Conservation (phyloP, 1,284 basidiomycete species). For the Naganishia cerealis region DNA sequence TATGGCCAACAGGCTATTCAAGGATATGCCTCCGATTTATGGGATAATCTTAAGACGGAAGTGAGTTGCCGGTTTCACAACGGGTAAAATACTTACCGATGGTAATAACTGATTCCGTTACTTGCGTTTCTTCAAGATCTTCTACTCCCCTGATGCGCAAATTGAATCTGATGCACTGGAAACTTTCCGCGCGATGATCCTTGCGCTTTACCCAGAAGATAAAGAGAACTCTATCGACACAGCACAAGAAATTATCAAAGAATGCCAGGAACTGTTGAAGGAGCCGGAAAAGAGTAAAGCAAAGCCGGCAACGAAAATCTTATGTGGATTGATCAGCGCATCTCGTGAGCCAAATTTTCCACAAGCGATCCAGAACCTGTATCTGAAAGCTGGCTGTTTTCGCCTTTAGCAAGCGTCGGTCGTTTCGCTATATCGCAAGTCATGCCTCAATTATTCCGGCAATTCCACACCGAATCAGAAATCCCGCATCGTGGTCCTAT, state of each 20-base stretch:
- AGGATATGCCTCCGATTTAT: constrained; percentile 70
- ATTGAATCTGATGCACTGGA: constrained; percentile 72
- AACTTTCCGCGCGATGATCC: constrained; percentile 68
- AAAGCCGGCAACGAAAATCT: constrained; percentile 74
- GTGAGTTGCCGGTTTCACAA: constrained; percentile 53
- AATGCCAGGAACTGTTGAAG: constrained; percentile 73
- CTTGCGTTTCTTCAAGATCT: constrained; percentile 62
- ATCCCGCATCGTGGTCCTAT: constrained; percentile 70
- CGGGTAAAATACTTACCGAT: not conserved
- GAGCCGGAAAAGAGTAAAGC: constrained; percentile 91
- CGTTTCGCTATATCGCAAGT: constrained; percentile 66
- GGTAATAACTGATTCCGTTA: not conserved
- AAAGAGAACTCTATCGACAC: constrained; percentile 60
- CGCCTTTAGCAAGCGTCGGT: constrained; percentile 65
- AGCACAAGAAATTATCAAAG: constrained; percentile 71
- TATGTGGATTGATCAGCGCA: constrained; percentile 71
- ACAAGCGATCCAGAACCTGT: not conserved
- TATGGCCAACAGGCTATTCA: constrained; percentile 70
- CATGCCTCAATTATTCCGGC: constrained; percentile 69
- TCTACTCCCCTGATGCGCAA: constrained; percentile 76
- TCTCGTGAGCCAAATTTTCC: constrained; percentile 62
- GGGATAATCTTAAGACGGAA: constrained; percentile 85
- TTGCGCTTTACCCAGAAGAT: constrained; percentile 64
- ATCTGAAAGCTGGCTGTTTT: not conserved
- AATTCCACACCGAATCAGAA: constrained; percentile 77